Conservation (phyloP, 345 rosid genomes). For the Aquilaria yunnanensis region DNA sequence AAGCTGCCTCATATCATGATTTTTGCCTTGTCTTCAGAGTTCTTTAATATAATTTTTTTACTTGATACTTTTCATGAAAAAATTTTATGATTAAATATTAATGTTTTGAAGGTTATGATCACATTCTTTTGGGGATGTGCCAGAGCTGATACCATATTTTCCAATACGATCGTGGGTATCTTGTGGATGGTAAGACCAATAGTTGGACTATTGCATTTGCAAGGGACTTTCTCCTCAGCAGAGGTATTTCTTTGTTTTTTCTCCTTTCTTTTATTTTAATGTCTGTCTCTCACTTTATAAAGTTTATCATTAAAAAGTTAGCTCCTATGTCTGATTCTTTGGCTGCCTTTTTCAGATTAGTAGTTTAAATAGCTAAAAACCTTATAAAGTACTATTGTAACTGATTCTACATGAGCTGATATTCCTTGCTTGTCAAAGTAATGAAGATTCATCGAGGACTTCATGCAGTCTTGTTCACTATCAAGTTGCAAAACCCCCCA, state of each 20-base stretch:
- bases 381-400: too few relatives aligned
- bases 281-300: background rate
- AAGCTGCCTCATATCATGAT: slow-evolving; percentile 21
- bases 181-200: slow-evolving; percentile 70
- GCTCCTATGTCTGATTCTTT: too few relatives aligned
- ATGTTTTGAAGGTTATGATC: slow-evolving; percentile 37
- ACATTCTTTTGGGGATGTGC: slow-evolving; percentile 33
- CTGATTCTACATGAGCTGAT: too few relatives aligned
- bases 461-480: too few relatives aligned
- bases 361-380: too few relatives aligned
- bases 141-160: slow-evolving; percentile 30
- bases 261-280: background rate
- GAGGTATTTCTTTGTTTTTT: slow-evolving; percentile 24
- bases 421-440: too few relatives aligned
- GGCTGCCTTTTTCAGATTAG: too few relatives aligned
- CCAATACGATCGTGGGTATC: slow-evolving; percentile 41
- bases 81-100: background rate
- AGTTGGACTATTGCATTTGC: slow-evolving; percentile 40
- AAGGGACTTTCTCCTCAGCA: slow-evolving; percentile 24
- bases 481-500: too few relatives aligned
- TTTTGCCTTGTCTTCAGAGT: slow-evolving; percentile 2
- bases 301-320: background rate
- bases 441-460: too few relatives aligned
- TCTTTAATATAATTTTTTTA: background rate
- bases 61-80: slow-evolving; percentile 3